Conservation (phyloP, 257 asterid genomes). For the Anisodus acutangulus region DNA sequence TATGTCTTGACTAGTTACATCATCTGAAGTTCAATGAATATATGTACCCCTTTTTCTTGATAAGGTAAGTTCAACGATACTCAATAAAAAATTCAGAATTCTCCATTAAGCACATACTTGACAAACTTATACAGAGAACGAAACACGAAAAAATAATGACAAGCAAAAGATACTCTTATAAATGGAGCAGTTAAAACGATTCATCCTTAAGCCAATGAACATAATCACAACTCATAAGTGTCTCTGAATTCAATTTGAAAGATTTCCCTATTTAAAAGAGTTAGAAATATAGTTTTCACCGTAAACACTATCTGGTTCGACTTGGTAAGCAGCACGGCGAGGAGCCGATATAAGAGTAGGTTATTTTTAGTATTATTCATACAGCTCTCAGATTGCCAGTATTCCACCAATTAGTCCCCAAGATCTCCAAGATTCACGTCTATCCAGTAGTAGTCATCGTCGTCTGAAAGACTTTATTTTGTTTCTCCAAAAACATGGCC, state of each 20-base stretch:
- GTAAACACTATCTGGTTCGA: background rate
- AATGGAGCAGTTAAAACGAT: background rate
- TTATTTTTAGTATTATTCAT: background rate
- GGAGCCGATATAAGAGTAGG: background rate
- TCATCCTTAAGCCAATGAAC: background rate
- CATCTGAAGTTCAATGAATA: background rate
- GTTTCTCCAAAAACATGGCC: too few species aligned
- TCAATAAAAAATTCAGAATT: background rate
- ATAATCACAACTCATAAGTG: background rate
- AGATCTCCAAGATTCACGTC: background rate
- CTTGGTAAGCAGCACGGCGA: background rate
- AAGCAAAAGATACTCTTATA: background rate
- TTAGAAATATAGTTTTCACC: background rate
- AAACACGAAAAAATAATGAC: background rate
- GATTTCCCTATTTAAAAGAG: background rate
- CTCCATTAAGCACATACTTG: background rate
- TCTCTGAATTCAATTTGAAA: background rate
- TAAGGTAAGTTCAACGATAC: background rate
- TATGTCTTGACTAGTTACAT: background rate
- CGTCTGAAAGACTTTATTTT: too few species aligned
- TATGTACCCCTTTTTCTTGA: background rate
- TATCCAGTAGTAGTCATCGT: too few species aligned
- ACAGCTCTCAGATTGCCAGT: background rate
- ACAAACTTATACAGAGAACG: background rate
- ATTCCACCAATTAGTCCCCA: background rate